A percentile compares a stretch with the other conserved stretches of the same genome.
These are phyloP conservation scores for Puccinia coronata DNA, from an alignment of 1,284 basidiomycete species.

Conservation along the genomic window DNA sequence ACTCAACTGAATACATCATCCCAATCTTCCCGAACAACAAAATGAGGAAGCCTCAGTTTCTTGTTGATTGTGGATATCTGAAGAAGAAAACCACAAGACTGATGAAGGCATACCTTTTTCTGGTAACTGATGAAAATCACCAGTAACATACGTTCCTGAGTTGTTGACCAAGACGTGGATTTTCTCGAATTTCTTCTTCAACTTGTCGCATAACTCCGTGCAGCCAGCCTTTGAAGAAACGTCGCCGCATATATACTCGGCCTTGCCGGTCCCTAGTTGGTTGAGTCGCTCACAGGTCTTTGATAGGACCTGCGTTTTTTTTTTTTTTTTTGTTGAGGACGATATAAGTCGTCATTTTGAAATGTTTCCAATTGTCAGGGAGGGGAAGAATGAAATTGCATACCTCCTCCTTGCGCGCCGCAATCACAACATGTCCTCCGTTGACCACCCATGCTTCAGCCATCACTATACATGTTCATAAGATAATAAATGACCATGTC, in stretches of 20 bases:
- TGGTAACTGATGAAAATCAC: constrained; percentile 40
- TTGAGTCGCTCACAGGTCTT: constrained; percentile 40
- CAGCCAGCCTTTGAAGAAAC: constrained; percentile 43
- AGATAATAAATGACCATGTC: neutral
- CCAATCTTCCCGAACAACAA: constrained; percentile 28
- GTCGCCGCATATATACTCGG: constrained; percentile 34
- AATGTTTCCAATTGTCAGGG: neutral
- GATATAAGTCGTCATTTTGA: too few relatives aligned
- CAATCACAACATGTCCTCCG: constrained; percentile 48
- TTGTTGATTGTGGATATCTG: neutral
- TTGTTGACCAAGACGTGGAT: constrained; percentile 50
- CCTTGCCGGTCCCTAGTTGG: constrained; percentile 24
- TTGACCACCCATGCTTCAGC: constrained; percentile 48
- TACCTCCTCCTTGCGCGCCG: constrained; percentile 49
- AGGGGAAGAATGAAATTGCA: neutral
- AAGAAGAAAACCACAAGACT: neutral
- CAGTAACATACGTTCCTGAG: constrained; percentile 29
- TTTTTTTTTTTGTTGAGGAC: too few relatives aligned
- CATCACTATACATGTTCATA: constrained; percentile 44
- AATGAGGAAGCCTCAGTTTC: neutral
- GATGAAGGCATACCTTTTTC: constrained; percentile 42
- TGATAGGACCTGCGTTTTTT: constrained; percentile 12
- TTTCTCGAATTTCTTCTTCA: constrained; percentile 38
- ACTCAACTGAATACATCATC: constrained; percentile 39
- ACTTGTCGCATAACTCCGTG: constrained; percentile 18